Evolutionary conservation across 2,329 filamentous ascomycete species (phyloP), one percentile per base, ranked within the genome.

Genomic region (Dactylonectria macrodidyma): DNA sequence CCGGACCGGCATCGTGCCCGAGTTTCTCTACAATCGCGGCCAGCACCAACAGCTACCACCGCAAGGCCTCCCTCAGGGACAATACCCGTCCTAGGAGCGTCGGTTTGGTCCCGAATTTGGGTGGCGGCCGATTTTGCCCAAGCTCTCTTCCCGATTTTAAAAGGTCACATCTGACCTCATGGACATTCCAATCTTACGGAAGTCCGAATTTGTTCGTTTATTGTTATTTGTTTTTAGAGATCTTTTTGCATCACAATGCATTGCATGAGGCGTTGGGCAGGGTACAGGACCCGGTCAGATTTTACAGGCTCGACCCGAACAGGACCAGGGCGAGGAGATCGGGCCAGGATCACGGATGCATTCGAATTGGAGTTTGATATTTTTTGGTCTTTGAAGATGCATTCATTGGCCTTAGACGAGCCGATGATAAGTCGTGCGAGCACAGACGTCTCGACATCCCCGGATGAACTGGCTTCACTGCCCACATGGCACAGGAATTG

Each of bases 1-100:
- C 65, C 90, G 91, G 44, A 89, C 91, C 0, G 93, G 93, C 11
- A 87, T 93, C 22, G 88, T 95, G 5, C 93, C 93, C 19, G 89
- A 91, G 72, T 91, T 89, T 67, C 64, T 82, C 55, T 82, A 78
- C 70, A 78, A 81, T 57, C 73, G 80, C 8, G 74, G 75, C 41
- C 78, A 80, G 63, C 74, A 78, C 38, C 77, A 77, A 48, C 70
- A 69, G 14, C 57, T 76, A 47, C 61, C 69, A 34, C 34, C 72
- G n/a, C 78, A 79, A 14, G 68, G 68, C 34, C 71, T 73, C 51
- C 68, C 71, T 58, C 80, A 81, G 51, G 79, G 79, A 55, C 77
- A 77, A 24, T 82, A 78, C 72, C 78, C 77, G 66, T 79, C 78
- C 67, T 82, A 82, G 80, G 69, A 71, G 71, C 70, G 73, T 73